Conservation (phyloP, 2,329 filamentous ascomycete genomes). For the Fusarium dlaminii region DNA sequence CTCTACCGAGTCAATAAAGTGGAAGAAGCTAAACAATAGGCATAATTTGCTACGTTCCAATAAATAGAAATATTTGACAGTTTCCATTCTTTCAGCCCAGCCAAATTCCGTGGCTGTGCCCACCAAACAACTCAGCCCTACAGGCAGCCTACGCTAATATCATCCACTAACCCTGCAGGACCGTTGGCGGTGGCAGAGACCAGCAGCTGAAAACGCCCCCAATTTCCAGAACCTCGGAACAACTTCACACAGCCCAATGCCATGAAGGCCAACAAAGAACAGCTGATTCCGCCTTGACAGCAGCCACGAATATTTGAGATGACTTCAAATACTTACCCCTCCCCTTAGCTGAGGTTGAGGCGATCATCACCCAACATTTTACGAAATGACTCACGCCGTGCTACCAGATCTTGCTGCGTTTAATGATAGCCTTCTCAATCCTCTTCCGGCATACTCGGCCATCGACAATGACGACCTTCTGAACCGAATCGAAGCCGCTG, state of each 20-base stretch:
- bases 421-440: neutral
- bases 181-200: constrained; percentile 14
- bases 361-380: neutral
- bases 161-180: neutral
- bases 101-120: neutral
- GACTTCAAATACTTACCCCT: constrained; percentile 14
- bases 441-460: constrained; percentile 31
- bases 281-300: neutral
- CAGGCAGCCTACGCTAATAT: constrained; percentile 5
- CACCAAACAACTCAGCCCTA: constrained; percentile 1
- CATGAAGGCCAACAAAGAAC: neutral
- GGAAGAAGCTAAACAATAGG: neutral
- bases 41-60: neutral
- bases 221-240: neutral
- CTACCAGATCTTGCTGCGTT: neutral
- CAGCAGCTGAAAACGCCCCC: constrained; percentile 3
- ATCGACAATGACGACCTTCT: constrained; percentile 30
- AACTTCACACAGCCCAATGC: constrained; percentile 11
- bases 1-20: neutral
- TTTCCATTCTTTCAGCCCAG: neutral
- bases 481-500: constrained; percentile 31
- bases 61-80: neutral
- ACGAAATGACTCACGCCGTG: neutral
- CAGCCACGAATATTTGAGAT: neutral
- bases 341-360: neutral